Base-by-base conservation (phyloP, 2,329 filamentous ascomycete genomes). In the Penicillium capsulatum region DNA sequence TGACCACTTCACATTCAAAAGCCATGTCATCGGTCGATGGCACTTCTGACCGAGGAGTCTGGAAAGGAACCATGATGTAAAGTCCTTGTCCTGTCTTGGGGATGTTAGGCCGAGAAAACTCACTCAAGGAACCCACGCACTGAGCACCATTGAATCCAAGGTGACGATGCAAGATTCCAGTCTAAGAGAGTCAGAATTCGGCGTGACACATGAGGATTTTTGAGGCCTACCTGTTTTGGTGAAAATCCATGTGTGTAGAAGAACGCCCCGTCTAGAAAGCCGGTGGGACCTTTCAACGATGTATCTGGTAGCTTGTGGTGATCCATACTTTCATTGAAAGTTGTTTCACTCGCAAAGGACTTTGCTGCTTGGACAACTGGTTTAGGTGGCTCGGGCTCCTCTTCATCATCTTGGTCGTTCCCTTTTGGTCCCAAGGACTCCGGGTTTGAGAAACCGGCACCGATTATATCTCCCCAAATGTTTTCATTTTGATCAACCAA, bases 401-500 rank as follows among this genome's bases (percentile, higher is more conserved):
- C 39, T 15, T 28, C 29, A 34, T 35, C 46, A 46, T 55, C 40
- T 30, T 54, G 33, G 43, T 52, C 55, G 37, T 54, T 58, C 33
- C 55, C 60, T 28, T 45, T 44, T 20, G 59, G 49, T 35, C 38
- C 52, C 31, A 51, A 54, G 26, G 43, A 43, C 20, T 58, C 57
- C 14, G 45, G 46, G n/a, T 49, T 52, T 17, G 55, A 54, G 32
- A 60, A 58, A 2, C 61, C 63, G 11, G 54, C 57, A 39, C 80
- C 80, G 16, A 92, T 76, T 43, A 98, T 94, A 54, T 94, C 87
- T 4, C 84, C 84, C 91, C 91, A 97, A n/a, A 97, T 75, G 17
- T 80, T 81, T 54, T 90, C 81, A 51, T 82, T 84, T 56, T 96
- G 89, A 34, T 76, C 84, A 42, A 76, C 82, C 20, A 97, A 70